Conservation (phyloP, 768 basidiomycete genomes). For the Naganishia friedmannii region DNA sequence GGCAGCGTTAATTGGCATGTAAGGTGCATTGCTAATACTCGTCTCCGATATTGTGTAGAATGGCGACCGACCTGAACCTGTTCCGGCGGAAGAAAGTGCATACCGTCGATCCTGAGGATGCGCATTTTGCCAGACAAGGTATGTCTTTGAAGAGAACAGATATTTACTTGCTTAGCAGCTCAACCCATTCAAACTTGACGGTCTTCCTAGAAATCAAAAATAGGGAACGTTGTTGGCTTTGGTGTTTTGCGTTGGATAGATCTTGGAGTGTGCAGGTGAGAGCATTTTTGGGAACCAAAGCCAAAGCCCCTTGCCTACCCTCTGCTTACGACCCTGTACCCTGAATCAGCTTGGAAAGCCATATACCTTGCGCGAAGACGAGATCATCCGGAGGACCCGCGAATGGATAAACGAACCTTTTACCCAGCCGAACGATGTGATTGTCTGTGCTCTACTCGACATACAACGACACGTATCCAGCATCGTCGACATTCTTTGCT, state of each 20-base stretch:
- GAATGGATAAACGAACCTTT: constrained; percentile 69
- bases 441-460: constrained; percentile 76
- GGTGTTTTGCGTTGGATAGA: constrained; percentile 84
- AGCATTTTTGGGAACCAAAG: constrained; percentile 38
- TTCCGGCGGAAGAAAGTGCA: constrained; percentile 73
- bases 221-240: constrained; percentile 88
- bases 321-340: neutral
- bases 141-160: no score
- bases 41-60: constrained; percentile 57
- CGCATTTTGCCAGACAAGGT: constrained; percentile 64
- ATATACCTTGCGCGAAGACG: constrained; percentile 86
- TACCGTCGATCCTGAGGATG: constrained; percentile 75
- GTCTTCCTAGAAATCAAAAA: constrained; percentile 70
- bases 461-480: constrained; percentile 84
- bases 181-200: neutral
- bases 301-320: neutral
- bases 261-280: constrained; percentile 77
- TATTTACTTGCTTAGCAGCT: no score
- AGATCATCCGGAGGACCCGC: constrained; percentile 71
- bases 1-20: neutral
- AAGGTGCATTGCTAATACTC: neutral
- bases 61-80: constrained; percentile 93
- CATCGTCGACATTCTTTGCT: constrained; percentile 85
- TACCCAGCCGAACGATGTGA: constrained; percentile 28
- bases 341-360: constrained; percentile 86